A percentile compares a stretch with the other conserved stretches of the same genome.
These are phyloP conservation scores for Leccinum subatratum DNA, from an alignment of 1,284 basidiomycete genomes.

Conservation along the genomic window DNA sequence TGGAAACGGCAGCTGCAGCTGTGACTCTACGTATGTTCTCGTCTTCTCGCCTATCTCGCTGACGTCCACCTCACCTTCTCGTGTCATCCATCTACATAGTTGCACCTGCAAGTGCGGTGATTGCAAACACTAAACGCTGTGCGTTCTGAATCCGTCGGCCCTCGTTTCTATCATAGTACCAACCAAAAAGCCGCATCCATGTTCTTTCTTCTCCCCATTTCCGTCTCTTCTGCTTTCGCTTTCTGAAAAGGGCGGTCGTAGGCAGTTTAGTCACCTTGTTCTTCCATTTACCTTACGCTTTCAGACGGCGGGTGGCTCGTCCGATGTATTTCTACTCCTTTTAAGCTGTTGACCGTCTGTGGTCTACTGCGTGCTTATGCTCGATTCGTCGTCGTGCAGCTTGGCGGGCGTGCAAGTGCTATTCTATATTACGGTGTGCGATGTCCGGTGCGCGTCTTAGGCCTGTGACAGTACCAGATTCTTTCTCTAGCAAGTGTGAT, in stretches of 20 bases:
- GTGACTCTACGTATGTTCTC: constrained; percentile 13
- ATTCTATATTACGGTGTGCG: not conserved
- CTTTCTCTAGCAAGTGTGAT: not conserved
- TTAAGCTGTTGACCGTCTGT: not conserved
- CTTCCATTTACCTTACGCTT: not conserved
- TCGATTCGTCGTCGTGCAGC: not conserved
- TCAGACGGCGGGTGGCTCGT: not conserved
- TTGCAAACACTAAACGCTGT: constrained; percentile 19
- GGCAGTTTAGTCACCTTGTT: not conserved
- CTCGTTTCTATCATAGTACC: not conserved
- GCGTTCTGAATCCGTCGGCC: not conserved
- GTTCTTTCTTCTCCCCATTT: not conserved
- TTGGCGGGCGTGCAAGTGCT: not conserved
- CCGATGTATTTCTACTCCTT: not conserved
- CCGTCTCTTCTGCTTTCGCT: not conserved
- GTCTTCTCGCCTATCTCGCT: not conserved
- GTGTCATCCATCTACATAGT: constrained; percentile 8
- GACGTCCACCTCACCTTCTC: constrained; percentile 1
- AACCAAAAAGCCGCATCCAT: not conserved
- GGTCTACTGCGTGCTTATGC: no score
- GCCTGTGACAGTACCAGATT: no score
- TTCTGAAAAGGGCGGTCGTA: not conserved
- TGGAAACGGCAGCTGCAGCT: constrained; percentile 10
- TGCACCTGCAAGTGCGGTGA: constrained; percentile 22
- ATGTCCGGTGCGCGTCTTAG: not conserved